phyloP scores from a whole-genome alignment of 305 asterid species.

The Solanum hybrid region DNA sequence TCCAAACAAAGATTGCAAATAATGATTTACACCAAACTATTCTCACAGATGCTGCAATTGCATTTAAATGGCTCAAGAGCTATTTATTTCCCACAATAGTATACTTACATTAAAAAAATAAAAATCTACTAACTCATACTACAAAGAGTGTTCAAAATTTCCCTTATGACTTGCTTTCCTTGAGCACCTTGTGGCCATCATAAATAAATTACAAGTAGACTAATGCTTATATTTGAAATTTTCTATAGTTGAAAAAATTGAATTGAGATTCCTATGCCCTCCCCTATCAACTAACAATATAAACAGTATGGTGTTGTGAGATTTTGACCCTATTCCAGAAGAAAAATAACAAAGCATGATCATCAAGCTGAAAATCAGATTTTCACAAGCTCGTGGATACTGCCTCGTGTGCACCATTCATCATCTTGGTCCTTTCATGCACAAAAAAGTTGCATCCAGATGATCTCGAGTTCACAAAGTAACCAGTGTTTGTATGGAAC shows the following conservation, averaged over 20 bases:
- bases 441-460: not conserved
- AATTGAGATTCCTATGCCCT: slow-evolving; percentile 16
- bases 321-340: slow-evolving; percentile 6
- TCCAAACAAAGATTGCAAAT: not conserved
- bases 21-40: not conserved
- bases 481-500: not conserved
- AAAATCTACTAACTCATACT: not conserved
- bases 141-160: not conserved
- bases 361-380: not conserved
- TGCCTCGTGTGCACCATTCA: not conserved
- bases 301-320: slow-evolving; percentile 44
- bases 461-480: not conserved
- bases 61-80: not conserved
- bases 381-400: not conserved
- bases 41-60: not conserved
- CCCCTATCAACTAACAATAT: slow-evolving; percentile 38
- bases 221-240: not conserved
- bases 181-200: not conserved
- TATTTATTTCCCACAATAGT: not conserved
- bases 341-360: not conserved
- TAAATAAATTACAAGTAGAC: not conserved
- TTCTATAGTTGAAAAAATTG: slow-evolving; percentile 9
- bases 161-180: not conserved
- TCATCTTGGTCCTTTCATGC: not conserved
- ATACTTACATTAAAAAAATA: not conserved